These are phyloP conservation scores for Cucurbita maxima DNA, from an alignment of 306 rosid genomes.

Conservation along the genomic window DNA sequence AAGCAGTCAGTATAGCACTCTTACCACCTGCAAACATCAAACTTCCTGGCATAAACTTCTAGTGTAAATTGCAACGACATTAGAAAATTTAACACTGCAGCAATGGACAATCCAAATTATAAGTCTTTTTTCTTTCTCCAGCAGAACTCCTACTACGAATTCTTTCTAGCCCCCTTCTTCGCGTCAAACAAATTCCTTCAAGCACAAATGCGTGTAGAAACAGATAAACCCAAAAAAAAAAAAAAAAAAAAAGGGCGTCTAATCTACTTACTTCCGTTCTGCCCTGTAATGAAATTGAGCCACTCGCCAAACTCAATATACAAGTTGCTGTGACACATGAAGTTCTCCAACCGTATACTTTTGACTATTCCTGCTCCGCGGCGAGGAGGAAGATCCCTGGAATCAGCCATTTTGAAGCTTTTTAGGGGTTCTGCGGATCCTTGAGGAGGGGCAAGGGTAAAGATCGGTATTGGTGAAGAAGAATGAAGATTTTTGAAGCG, in stretches of 20 bases:
- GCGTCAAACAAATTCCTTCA: background rate
- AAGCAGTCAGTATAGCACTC: conserved; percentile 78
- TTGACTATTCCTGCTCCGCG: conserved; percentile 49
- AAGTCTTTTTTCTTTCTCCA: background rate
- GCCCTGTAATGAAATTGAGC: conserved; percentile 79
- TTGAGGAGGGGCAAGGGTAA: background rate
- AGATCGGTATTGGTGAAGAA: background rate
- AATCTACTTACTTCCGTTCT: conserved; percentile 62
- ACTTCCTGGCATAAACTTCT: background rate
- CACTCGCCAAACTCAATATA: conserved; percentile 54
- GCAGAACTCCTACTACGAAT: background rate
- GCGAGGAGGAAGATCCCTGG: conserved; percentile 7
- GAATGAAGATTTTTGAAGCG: too few species aligned
- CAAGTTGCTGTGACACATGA: conserved; percentile 78
- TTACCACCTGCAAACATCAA: conserved; percentile 58
- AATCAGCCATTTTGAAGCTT: conserved; percentile 1
- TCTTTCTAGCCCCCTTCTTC: background rate
- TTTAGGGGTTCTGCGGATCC: background rate
- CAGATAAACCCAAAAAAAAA: background rate
- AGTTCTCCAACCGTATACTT: conserved; percentile 59
- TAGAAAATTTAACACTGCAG: background rate
- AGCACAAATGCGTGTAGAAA: background rate
- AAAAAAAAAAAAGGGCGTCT: background rate
- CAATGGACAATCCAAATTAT: background rate
- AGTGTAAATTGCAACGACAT: background rate